Evolutionary conservation across 257 asterid species (phyloP).

Genomic region (Solanum bulbocastanum): DNA sequence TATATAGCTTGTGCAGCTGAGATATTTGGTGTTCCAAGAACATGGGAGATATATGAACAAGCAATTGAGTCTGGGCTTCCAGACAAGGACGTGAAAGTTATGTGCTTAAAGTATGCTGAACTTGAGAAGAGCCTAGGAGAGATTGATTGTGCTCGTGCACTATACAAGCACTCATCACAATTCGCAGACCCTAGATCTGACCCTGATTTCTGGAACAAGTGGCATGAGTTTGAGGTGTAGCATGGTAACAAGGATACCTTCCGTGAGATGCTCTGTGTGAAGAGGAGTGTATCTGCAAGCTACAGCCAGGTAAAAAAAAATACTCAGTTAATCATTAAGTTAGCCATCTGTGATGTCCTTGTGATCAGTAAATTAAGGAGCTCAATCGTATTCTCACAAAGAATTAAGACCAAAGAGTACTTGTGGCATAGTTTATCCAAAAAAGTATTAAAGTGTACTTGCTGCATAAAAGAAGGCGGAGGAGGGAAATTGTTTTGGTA

Average conservation of each 20-base stretch:
- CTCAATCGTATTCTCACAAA: background rate
- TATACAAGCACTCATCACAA: constrained; percentile 74
- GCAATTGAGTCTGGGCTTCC: constrained; percentile 90
- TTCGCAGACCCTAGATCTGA: constrained; percentile 85
- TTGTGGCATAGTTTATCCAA: background rate
- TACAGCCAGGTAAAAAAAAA: constrained; percentile 51
- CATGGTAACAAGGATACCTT: constrained; percentile 90
- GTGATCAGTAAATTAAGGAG: background rate
- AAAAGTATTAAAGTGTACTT: background rate
- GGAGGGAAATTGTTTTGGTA: background rate
- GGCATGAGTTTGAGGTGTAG: constrained; percentile 91
- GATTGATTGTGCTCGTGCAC: constrained; percentile 75
- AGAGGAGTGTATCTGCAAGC: constrained; percentile 71
- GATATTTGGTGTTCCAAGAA: constrained; percentile 77
- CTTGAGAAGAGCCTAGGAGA: constrained; percentile 90
- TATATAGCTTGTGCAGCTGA: constrained; percentile 92
- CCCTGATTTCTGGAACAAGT: constrained; percentile 77
- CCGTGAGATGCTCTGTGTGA: constrained; percentile 74
- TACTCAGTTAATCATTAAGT: background rate
- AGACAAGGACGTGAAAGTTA: constrained; percentile 67
- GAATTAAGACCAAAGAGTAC: background rate
- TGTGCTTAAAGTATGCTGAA: constrained; percentile 86
- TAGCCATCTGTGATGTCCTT: background rate
- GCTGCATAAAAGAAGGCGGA: background rate
- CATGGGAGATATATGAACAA: constrained; percentile 84